Evolutionary conservation across 2,329 filamentous ascomycete species (phyloP), one percentile per base, ranked within the genome.

Genomic region (Fusarium sp.): DNA sequence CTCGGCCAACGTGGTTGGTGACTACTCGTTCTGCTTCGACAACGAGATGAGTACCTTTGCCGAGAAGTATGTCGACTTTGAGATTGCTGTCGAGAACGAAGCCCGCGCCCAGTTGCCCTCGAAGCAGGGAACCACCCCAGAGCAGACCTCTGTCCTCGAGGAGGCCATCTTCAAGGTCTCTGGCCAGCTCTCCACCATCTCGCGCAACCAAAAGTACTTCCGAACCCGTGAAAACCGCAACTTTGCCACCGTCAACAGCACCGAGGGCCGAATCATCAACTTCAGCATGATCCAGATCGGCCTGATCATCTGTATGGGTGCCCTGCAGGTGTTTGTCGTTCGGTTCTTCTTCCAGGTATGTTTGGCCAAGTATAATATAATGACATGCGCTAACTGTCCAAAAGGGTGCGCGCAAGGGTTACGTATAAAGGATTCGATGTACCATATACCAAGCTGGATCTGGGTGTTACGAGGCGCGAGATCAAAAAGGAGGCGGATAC

Each of bases 191-290:
- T 98, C 95, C 16, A 98, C 95, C 71, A 96, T 99, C 81, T 95
- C 94, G 46, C 91, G 96, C 80, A 98, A 98, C 87, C 96, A 99
- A 81, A 99, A 99, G 83, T 99, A 99, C 87, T 99, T 99, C 91
- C 93, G 97, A 72, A 99, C 96, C 4, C 92, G 96, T 75, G 96
- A 99, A 88, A 99, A 99, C 89, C 91, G 96, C 71, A 99, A 99
- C 86, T 98, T 99, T 85, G 97, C 94, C 86, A 99, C 96, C 11
- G 96, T 99, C 78, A 90, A 94, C 83, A 98, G 95, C 85, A 99
- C 96, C 44, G 96, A 99, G 87, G 91, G 91, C 82, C 90, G 96
- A 73, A 99, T 99, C 79, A 95, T 98, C 86, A 98, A 98, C 85
- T 98, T 99, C 84, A 97, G 94, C 82, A 87, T 99, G 80, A 93